These are phyloP conservation scores for Aureobasidium mangrovei DNA, from an alignment of 2,329 filamentous ascomycete genomes.

Conservation along the genomic window DNA sequence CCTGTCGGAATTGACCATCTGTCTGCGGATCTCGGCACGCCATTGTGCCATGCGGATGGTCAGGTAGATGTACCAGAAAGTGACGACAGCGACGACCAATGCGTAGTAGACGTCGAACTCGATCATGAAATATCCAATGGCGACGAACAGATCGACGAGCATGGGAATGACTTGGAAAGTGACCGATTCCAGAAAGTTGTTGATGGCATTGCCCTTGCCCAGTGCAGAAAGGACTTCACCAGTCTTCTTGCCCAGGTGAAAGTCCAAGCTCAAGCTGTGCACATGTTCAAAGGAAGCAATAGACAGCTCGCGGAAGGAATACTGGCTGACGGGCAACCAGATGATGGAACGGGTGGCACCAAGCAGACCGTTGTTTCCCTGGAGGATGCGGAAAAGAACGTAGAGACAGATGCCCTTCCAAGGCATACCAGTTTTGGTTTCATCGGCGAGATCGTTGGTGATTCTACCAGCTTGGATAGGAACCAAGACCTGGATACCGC, in stretches of 20 bases:
- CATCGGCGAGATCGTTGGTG: conserved; percentile 59
- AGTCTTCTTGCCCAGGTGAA: conserved; percentile 92
- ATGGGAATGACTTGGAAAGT: conserved; percentile 95
- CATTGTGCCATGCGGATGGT: conserved; percentile 94
- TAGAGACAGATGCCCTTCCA: conserved; percentile 70
- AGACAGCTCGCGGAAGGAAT: conserved; percentile 88
- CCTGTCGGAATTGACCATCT: conserved; percentile 90
- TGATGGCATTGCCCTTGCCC: conserved; percentile 93
- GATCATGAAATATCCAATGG: conserved; percentile 71
- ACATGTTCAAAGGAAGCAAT: conserved; percentile 97
- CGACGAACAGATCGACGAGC: conserved; percentile 79
- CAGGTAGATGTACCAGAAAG: conserved; percentile 92
- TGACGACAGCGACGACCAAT: conserved; percentile 79
- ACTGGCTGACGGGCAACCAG: conserved; percentile 96
- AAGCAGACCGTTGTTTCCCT: conserved; percentile 80
- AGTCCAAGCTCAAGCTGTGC: conserved; percentile 87
- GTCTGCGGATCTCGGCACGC: conserved; percentile 77
- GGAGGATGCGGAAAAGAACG: conserved; percentile 69
- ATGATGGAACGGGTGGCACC: conserved; percentile 73
- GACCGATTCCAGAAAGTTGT: conserved; percentile 90
- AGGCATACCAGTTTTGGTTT: conserved; percentile 49
- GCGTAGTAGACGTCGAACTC: conserved; percentile 83
- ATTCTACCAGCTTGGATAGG: conserved; percentile 73
- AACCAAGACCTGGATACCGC: conserved; percentile 77
- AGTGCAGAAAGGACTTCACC: conserved; percentile 92